A percentile compares a stretch with the other conserved stretches of the same genome.
phyloP scores from a whole-genome alignment of 208 protist species.

The Acanthamoeba divionensis region DNA sequence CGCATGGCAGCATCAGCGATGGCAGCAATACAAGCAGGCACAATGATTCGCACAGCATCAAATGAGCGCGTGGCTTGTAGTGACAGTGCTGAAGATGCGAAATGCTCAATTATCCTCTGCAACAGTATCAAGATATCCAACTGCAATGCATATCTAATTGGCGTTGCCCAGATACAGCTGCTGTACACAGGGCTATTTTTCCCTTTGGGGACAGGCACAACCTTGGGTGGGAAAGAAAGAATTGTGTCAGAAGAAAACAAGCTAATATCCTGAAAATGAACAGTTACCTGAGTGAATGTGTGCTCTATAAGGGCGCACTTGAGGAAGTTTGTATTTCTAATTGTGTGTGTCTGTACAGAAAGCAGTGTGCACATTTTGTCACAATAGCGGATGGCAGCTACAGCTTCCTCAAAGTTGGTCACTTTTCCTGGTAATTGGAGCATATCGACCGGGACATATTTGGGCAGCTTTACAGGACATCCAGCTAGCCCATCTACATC shows the following conservation, averaged over 20 bases:
- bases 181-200: conserved; percentile 58
- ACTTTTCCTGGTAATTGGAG: conserved; percentile 58
- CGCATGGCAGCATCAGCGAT: conserved; percentile 58
- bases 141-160: conserved; percentile 65
- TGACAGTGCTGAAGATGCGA: conserved; percentile 49
- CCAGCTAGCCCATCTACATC: conserved; percentile 67
- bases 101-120: conserved; percentile 51
- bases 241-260: background rate
- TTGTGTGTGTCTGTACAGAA: conserved; percentile 58
- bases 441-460: conserved; percentile 68
- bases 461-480: conserved; percentile 42
- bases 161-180: conserved; percentile 60
- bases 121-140: conserved; percentile 61
- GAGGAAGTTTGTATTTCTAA: conserved; percentile 68
- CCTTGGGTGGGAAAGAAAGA: conserved; percentile 19
- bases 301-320: conserved; percentile 70
- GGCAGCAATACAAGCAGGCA: conserved; percentile 45
- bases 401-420: conserved; percentile 63
- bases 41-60: conserved; percentile 54
- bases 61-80: conserved; percentile 48
- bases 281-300: conserved; percentile 62
- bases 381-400: conserved; percentile 69
- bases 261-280: background rate
- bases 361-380: conserved; percentile 76
- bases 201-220: conserved; percentile 53